Percentiles rank a stretch among this genome's conserved stretches.
phyloP scores from a whole-genome alignment of 2,329 filamentous ascomycete genomes.

The Fusarium illudens region DNA sequence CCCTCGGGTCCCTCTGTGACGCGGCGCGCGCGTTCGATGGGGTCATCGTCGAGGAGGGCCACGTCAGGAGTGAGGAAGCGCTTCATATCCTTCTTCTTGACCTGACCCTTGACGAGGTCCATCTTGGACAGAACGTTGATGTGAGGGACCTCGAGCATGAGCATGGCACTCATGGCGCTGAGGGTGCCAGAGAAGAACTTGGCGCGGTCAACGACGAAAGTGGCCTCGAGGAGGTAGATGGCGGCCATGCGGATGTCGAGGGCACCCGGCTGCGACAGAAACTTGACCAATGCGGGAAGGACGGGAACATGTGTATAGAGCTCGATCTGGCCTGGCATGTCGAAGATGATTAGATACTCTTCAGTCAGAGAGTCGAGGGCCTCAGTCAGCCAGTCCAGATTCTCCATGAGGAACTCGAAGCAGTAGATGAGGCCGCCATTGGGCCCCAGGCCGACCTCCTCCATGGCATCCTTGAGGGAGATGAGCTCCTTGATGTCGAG shows the following conservation, averaged over 20 bases:
- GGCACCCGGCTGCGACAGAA: constrained; percentile 78
- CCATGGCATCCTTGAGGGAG: constrained; percentile 94
- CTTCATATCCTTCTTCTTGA: constrained; percentile 87
- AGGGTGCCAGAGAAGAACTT: constrained; percentile 98
- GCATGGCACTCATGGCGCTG: constrained; percentile 98
- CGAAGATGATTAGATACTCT: constrained; percentile 96
- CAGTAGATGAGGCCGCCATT: constrained; percentile 96
- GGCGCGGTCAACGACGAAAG: constrained; percentile 92
- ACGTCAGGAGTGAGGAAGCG: constrained; percentile 89
- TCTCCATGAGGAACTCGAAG: constrained; percentile 95
- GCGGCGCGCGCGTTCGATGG: constrained; percentile 58
- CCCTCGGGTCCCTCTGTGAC: constrained; percentile 51
- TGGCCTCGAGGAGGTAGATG: constrained; percentile 92
- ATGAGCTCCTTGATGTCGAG: constrained; percentile 96
- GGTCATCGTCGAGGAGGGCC: constrained; percentile 82
- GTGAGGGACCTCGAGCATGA: constrained; percentile 97
- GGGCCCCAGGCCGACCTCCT: constrained; percentile 87
- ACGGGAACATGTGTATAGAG: constrained; percentile 97
- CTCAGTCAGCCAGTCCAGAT: constrained; percentile 89
- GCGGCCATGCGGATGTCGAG: constrained; percentile 93
- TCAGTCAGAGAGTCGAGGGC: constrained; percentile 86
- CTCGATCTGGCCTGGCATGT: constrained; percentile 99
- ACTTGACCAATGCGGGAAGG: constrained; percentile 82
- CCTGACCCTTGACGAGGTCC: constrained; percentile 92
- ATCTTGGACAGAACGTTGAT: constrained; percentile 98